Evolutionary conservation across 2,329 filamentous ascomycete species (phyloP).

Genomic region (Colletotrichum coccodes): DNA sequence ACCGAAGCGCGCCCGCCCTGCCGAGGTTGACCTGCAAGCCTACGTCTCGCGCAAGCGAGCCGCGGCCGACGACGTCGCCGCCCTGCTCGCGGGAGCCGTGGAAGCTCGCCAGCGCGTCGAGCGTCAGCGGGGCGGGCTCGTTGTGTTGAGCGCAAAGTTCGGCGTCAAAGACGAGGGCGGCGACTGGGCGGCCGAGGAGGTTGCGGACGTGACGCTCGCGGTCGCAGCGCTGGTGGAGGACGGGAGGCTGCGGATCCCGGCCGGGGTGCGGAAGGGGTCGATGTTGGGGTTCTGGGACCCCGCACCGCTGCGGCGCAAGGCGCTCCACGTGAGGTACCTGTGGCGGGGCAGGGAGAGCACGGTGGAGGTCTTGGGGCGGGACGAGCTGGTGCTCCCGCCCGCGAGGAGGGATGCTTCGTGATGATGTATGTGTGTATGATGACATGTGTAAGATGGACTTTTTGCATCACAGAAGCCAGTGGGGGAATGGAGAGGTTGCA

Average conservation of each 20-base stretch:
- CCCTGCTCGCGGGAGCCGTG: conserved; percentile 53
- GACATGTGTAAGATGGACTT: background rate
- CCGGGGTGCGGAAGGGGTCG: conserved; percentile 53
- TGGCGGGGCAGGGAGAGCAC: conserved; percentile 48
- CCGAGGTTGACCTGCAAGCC: conserved; percentile 32
- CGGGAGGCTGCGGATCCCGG: conserved; percentile 48
- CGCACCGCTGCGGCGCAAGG: conserved; percentile 53
- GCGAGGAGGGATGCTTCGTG: conserved; percentile 7
- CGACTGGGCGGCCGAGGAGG: conserved; percentile 51
- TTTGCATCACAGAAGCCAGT: background rate
- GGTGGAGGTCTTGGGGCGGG: conserved; percentile 48
- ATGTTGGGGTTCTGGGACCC: conserved; percentile 64
- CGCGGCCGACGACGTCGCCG: conserved; percentile 56
- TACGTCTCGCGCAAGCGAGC: conserved; percentile 47
- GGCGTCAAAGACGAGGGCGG: conserved; percentile 45
- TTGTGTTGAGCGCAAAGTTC: conserved; percentile 60
- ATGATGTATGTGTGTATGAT: background rate
- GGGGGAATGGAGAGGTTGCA: background rate
- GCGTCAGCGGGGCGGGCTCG: conserved; percentile 51
- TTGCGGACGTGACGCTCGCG: conserved; percentile 61
- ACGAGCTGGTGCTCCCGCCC: conserved; percentile 42
- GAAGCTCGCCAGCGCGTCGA: conserved; percentile 48
- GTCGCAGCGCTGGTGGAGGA: conserved; percentile 56
- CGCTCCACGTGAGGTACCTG: conserved; percentile 56
- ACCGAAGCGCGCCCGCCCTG: background rate